phyloP scores from a whole-genome alignment of 2,329 filamentous ascomycete genomes.

The Aciculosporium take region DNA sequence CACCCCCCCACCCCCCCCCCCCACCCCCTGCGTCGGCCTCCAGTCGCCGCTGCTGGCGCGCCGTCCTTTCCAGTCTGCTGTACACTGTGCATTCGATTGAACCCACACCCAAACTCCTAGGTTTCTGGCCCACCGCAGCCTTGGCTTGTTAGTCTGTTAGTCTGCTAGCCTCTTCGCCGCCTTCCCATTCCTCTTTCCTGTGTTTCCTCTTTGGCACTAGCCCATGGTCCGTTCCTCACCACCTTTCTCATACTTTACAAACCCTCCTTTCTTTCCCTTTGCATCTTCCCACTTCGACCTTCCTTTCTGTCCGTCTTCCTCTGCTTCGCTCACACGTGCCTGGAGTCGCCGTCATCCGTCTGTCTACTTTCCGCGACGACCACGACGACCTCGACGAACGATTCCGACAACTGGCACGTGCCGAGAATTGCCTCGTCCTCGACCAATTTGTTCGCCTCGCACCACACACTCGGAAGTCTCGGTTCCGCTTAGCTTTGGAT shows the following conservation, averaged over 20 bases:
- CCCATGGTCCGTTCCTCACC: slow-evolving; percentile 3
- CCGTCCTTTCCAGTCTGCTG: neutral
- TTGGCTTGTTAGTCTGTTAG: neutral
- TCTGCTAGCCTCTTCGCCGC: neutral
- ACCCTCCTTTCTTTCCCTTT: neutral
- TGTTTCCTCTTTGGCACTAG: neutral
- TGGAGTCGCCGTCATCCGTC: slow-evolving; percentile 4
- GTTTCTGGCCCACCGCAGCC: neutral
- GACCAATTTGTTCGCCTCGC: slow-evolving; percentile 1
- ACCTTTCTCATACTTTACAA: neutral
- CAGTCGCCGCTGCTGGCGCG: neutral
- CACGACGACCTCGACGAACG: slow-evolving; percentile 2
- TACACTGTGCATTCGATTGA: neutral
- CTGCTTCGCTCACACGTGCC: slow-evolving; percentile 5
- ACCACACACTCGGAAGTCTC: slow-evolving; percentile 3
- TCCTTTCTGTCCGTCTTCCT: slow-evolving; percentile 1
- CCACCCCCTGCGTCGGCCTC: neutral
- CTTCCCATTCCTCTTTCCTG: slow-evolving; percentile 6
- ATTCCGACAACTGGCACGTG: slow-evolving; percentile 5
- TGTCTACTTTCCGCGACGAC: neutral
- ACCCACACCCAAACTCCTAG: too few relatives aligned
- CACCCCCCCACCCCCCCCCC: neutral
- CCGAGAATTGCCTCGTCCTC: slow-evolving; percentile 4
- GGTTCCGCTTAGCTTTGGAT: slow-evolving; percentile 13
- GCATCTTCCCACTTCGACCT: slow-evolving; percentile 2